Percentiles rank a stretch among this genome's conserved stretches.
Conservation (phyloP, 2,329 filamentous ascomycete genomes). For the Grosmannia huntii region DNA sequence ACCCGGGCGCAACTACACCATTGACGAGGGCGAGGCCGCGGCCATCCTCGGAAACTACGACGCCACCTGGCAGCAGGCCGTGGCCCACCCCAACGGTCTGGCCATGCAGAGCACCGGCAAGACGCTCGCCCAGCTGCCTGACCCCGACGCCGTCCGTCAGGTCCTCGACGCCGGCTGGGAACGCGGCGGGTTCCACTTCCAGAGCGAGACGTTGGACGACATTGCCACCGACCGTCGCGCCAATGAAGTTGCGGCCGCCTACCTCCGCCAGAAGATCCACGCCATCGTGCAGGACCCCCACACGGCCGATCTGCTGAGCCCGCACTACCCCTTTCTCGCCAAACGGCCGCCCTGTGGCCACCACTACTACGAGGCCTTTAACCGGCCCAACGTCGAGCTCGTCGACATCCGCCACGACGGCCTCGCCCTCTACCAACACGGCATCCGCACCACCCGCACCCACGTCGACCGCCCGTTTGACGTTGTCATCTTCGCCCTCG, state of each 20-base stretch:
- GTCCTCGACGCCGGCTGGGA: constrained; percentile 5
- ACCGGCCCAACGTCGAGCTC: constrained; percentile 30
- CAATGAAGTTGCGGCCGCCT: constrained; percentile 18
- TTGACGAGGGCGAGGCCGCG: neutral
- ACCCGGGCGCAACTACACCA: constrained; percentile 16
- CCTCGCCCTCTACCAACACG: constrained; percentile 23
- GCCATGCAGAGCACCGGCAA: constrained; percentile 3
- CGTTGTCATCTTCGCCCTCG: constrained; percentile 20
- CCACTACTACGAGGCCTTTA: constrained; percentile 35
- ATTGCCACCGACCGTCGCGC: constrained; percentile 16
- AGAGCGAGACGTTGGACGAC: constrained; percentile 12
- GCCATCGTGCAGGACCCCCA: constrained; percentile 21
- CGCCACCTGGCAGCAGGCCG: neutral
- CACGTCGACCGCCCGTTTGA: constrained; percentile 25
- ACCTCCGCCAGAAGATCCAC: constrained; percentile 23
- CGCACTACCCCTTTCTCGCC: constrained; percentile 29
- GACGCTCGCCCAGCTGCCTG: neutral
- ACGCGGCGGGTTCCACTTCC: constrained; percentile 5
- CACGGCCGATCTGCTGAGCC: constrained; percentile 22
- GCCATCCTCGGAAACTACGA: neutral
- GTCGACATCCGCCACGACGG: constrained; percentile 32
- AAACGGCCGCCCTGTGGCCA: constrained; percentile 33
- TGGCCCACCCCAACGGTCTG: neutral
- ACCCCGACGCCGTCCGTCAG: neutral
- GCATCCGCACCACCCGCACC: constrained; percentile 22